These are phyloP conservation scores for Sarocladiaceae sp. DNA, from an alignment of 2,329 filamentous ascomycete genomes.

Conservation along the genomic window DNA sequence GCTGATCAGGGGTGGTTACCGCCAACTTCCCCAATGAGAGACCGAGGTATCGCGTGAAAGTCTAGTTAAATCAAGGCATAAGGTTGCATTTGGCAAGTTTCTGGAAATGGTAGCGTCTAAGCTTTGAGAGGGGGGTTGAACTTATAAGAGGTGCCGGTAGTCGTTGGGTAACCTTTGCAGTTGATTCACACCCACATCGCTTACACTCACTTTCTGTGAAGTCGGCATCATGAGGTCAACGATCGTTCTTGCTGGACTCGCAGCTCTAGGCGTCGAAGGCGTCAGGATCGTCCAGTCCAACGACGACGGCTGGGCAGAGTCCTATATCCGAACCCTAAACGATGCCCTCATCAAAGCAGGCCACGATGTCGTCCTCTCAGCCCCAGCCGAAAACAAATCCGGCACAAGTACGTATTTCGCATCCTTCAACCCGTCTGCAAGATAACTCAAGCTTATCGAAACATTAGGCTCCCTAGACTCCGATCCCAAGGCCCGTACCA, in stretches of 20 bases:
- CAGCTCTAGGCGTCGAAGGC: conserved; percentile 22
- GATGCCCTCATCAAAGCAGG: conserved; percentile 49
- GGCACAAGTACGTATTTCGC: conserved; percentile 44
- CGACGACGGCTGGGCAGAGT: conserved; percentile 72
- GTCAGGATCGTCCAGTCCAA: conserved; percentile 61
- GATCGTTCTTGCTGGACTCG: conserved; percentile 2
- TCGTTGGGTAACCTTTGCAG: no score
- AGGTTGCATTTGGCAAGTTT: conserved; percentile 9
- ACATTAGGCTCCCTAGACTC: conserved; percentile 43
- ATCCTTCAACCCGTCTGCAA: background rate
- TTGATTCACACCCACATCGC: no score
- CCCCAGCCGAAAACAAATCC: conserved; percentile 62
- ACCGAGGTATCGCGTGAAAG: no score
- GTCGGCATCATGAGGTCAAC: background rate
- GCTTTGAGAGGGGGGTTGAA: no score
- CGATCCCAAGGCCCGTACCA: conserved; percentile 41
- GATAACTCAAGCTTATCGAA: background rate
- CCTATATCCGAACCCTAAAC: conserved; percentile 59
- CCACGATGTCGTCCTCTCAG: conserved; percentile 60
- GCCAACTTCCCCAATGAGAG: no score
- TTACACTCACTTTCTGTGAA: no score
- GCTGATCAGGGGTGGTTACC: conserved; percentile 1
- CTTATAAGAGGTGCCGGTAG: no score
- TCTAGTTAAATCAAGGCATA: no score
- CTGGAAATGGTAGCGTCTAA: no score